These are phyloP conservation scores for Coemansia sp. DNA, from an alignment of 192 early-diverging fungal species.

Conservation along the genomic window DNA sequence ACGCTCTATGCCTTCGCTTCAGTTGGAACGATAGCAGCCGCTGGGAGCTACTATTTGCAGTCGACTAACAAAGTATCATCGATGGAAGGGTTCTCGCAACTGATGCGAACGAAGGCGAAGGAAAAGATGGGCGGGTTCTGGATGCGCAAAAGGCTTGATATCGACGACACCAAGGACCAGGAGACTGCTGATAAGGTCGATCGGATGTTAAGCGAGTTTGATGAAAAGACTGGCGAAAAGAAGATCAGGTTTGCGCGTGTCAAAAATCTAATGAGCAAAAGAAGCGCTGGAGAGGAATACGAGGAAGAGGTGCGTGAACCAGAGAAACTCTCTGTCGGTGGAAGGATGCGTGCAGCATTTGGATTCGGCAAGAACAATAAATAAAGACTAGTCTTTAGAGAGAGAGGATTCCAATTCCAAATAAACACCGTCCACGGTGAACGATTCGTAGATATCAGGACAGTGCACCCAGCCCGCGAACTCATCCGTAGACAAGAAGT, in stretches of 20 bases:
- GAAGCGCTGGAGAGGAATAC: neutral
- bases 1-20: conserved; percentile 42
- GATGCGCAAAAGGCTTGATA: conserved; percentile 16
- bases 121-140: conserved; percentile 11
- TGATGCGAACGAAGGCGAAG: conserved; percentile 15
- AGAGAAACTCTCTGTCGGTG: conserved; percentile 31
- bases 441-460: conserved; percentile 25
- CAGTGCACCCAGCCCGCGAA: conserved; percentile 36
- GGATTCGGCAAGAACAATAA: conserved; percentile 18
- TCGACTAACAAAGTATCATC: conserved; percentile 20
- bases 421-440: conserved; percentile 10
- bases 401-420: neutral
- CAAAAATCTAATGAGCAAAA: conserved; percentile 20
- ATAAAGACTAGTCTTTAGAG: neutral
- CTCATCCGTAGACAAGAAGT: conserved; percentile 10
- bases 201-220: conserved; percentile 16
- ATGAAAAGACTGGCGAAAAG: conserved; percentile 26
- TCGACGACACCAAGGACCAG: conserved; percentile 21
- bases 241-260: conserved; percentile 33
- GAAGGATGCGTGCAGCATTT: conserved; percentile 34
- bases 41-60: conserved; percentile 35
- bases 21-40: conserved; percentile 27
- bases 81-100: conserved; percentile 10
- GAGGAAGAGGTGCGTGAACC: conserved; percentile 1
- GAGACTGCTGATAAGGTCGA: conserved; percentile 17